A percentile compares a stretch with the other conserved stretches of the same genome.
phyloP scores from a whole-genome alignment of 352 stramenopile genomes.

The Peronospora belbahrii region DNA sequence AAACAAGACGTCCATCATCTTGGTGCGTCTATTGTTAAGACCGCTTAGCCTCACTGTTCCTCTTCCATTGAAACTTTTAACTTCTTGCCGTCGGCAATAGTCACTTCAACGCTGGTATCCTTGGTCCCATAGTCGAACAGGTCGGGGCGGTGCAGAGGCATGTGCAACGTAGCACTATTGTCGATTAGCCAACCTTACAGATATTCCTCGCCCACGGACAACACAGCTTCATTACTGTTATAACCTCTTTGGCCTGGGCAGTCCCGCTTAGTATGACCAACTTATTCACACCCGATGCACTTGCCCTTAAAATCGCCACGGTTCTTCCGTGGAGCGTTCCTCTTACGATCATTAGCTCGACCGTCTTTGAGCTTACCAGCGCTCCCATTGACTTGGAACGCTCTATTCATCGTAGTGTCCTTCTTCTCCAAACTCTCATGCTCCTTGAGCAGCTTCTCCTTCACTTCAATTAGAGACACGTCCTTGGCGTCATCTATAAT shows the following conservation, averaged over 20 bases:
- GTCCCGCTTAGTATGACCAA: background rate
- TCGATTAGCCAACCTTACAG: background rate
- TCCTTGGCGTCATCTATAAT: slow-evolving; percentile 13
- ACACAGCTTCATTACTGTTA: background rate
- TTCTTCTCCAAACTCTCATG: slow-evolving; percentile 13
- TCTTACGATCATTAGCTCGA: slow-evolving; percentile 2
- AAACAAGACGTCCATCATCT: background rate
- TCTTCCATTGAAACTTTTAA: background rate
- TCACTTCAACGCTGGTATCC: background rate
- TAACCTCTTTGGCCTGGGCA: background rate
- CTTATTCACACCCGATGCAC: background rate
- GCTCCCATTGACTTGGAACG: slow-evolving; percentile 1
- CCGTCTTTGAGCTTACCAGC: slow-evolving; percentile 1
- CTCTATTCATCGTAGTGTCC: background rate
- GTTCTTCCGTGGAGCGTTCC: background rate
- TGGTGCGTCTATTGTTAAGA: background rate
- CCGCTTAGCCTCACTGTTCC: background rate
- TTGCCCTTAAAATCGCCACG: background rate
- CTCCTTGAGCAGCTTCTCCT: slow-evolving; percentile 22
- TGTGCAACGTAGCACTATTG: background rate
- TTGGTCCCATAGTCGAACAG: background rate
- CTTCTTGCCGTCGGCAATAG: background rate
- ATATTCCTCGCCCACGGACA: background rate
- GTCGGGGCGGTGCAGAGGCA: background rate
- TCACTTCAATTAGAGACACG: slow-evolving; percentile 10